phyloP scores from a whole-genome alignment of 495 filamentous ascomycete genomes.

The Tuber calosporum region DNA sequence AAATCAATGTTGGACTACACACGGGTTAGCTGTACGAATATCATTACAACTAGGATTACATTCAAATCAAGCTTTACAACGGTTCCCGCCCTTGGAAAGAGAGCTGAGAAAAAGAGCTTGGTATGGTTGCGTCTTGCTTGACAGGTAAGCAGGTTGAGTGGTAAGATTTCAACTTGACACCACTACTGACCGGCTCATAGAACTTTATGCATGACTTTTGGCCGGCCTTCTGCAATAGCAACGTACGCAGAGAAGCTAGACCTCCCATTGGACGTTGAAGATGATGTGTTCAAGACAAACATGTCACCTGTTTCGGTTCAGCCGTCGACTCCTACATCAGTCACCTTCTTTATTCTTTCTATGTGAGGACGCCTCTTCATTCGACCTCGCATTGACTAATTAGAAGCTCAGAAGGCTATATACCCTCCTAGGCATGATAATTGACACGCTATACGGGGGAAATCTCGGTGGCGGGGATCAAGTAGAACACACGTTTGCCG shows the following conservation, averaged over 20 bases:
- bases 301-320: constrained; percentile 25
- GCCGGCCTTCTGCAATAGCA: constrained; percentile 45
- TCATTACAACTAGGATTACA: constrained; percentile 47
- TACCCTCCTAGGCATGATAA: constrained; percentile 40
- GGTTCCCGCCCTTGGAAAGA: constrained; percentile 43
- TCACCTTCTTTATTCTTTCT: constrained; percentile 44
- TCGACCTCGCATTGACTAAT: not conserved
- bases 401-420: constrained; percentile 33
- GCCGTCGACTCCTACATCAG: constrained; percentile 26
- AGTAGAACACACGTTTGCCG: constrained; percentile 37
- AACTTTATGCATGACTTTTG: constrained; percentile 49
- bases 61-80: constrained; percentile 41
- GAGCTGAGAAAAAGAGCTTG: constrained; percentile 47
- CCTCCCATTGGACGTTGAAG: constrained; percentile 41
- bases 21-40: constrained; percentile 46
- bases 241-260: constrained; percentile 45
- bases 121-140: constrained; percentile 48
- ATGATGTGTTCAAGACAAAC: constrained; percentile 31
- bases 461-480: constrained; percentile 44
- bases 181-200: constrained; percentile 24
- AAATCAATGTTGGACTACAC: constrained; percentile 46
- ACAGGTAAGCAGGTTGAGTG: constrained; percentile 39
- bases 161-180: not conserved
- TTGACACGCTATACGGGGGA: constrained; percentile 45
- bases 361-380: constrained; percentile 25